Evolutionary conservation across 208 protist species (phyloP).

Genomic region (Tritrichomonas foetus): DNA sequence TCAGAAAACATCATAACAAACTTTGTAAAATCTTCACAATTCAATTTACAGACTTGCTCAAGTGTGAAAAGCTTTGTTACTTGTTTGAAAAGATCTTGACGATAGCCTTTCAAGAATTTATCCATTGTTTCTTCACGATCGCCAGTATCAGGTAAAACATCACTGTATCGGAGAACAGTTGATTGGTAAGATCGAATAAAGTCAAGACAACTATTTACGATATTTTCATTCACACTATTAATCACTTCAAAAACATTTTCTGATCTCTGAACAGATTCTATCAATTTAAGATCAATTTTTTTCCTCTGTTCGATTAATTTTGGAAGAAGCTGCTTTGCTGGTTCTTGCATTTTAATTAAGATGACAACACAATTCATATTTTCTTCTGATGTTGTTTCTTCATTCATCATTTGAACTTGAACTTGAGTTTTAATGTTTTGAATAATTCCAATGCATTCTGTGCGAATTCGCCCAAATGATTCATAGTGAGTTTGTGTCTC

Average conservation of each 20-base stretch:
- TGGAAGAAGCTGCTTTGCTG: neutral
- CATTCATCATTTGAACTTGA: neutral
- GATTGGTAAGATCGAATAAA: neutral
- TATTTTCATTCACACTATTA: neutral
- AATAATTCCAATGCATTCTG: neutral
- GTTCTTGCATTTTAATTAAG: neutral
- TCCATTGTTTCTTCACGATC: neutral
- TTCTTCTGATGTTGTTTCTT: neutral
- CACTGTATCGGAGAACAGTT: too few species aligned
- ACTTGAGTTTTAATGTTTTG: slow-evolving; percentile 23
- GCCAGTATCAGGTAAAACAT: too few species aligned
- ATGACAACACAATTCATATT: neutral
- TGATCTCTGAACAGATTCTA: neutral
- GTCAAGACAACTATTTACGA: neutral
- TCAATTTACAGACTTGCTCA: neutral
- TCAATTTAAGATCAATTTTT: neutral
- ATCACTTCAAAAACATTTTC: neutral
- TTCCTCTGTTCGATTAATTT: neutral
- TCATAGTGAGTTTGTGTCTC: slow-evolving; percentile 22
- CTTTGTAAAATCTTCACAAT: neutral
- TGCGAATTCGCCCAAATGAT: neutral
- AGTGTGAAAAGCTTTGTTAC: neutral
- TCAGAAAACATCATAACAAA: neutral
- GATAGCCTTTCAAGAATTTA: neutral
- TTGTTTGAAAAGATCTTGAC: neutral